Conservation (phyloP, 345 rosid species). For the Dimocarpus longan region DNA sequence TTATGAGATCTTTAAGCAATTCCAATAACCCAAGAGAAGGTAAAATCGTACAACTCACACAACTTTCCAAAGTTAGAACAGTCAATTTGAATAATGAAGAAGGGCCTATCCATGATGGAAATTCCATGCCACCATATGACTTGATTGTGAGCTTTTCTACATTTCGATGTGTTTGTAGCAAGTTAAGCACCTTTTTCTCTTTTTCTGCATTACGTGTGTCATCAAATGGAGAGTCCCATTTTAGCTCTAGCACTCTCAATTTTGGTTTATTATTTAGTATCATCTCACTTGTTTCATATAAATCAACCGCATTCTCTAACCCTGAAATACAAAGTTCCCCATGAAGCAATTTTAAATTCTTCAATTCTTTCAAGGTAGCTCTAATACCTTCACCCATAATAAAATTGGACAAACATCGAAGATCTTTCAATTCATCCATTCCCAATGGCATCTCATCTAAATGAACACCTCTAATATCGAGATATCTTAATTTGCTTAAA, state of each 20-base stretch:
- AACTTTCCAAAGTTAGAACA: too few species aligned
- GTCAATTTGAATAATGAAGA: too few species aligned
- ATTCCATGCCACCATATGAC: too few species aligned
- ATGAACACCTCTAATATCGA: not conserved
- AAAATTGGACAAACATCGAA: not conserved
- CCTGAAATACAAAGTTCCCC: not conserved
- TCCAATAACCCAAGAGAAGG: too few species aligned
- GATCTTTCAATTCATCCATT: not conserved
- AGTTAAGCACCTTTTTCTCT: too few species aligned
- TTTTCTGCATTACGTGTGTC: too few species aligned
- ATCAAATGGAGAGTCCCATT: not conserved
- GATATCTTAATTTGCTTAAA: not conserved
- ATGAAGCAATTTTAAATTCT: not conserved
- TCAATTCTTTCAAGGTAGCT: not conserved
- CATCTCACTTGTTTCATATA: not conserved
- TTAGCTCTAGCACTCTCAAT: not conserved
- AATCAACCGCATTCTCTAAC: not conserved
- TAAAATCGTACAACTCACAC: too few species aligned
- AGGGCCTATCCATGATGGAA: too few species aligned
- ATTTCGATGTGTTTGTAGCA: too few species aligned
- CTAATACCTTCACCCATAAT: not conserved
- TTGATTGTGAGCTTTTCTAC: too few species aligned
- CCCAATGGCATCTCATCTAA: not conserved
- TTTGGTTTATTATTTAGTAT: not conserved
- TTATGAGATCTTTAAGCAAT: too few species aligned